Percentiles rank a stretch among this genome's conserved stretches.
These are phyloP conservation scores for Syzygium aromaticum DNA, from an alignment of 345 rosid species.

Conservation along the genomic window DNA sequence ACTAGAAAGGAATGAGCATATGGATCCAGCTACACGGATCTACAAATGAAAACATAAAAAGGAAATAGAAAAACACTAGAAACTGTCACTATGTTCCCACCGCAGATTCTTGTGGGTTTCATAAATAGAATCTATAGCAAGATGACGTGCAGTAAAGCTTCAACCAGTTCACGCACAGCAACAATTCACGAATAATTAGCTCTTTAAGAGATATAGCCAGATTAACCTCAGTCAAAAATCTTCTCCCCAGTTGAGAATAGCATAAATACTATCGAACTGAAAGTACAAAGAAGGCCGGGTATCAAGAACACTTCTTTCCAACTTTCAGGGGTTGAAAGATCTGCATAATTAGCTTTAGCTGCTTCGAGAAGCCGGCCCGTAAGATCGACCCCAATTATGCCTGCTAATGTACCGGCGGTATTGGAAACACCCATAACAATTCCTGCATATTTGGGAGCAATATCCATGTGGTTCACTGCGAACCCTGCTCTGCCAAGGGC, in stretches of 20 bases:
- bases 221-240: conserved; percentile 65
- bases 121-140: background rate
- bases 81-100: background rate
- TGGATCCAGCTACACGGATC: background rate
- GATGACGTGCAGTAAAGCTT: background rate
- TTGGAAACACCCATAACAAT: conserved; percentile 97
- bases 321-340: conserved; percentile 90
- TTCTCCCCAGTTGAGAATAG: conserved; percentile 87
- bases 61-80: background rate
- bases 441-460: conserved; percentile 93
- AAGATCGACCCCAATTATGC: conserved; percentile 81
- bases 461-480: conserved; percentile 98
- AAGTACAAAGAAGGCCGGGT: conserved; percentile 79
- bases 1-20: background rate
- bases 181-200: background rate
- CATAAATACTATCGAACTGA: conserved; percentile 69
- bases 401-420: conserved; percentile 96
- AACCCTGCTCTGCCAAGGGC: conserved; percentile 97
- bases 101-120: background rate
- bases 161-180: background rate
- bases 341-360: conserved; percentile 57
- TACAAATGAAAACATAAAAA: background rate
- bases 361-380: conserved; percentile 90
- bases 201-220: background rate
- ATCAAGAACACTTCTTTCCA: conserved; percentile 82